Percentiles rank a stretch among this genome's conserved stretches.
phyloP scores from a whole-genome alignment of 2,329 filamentous ascomycete species.

The Diaporthe ilicicola region DNA sequence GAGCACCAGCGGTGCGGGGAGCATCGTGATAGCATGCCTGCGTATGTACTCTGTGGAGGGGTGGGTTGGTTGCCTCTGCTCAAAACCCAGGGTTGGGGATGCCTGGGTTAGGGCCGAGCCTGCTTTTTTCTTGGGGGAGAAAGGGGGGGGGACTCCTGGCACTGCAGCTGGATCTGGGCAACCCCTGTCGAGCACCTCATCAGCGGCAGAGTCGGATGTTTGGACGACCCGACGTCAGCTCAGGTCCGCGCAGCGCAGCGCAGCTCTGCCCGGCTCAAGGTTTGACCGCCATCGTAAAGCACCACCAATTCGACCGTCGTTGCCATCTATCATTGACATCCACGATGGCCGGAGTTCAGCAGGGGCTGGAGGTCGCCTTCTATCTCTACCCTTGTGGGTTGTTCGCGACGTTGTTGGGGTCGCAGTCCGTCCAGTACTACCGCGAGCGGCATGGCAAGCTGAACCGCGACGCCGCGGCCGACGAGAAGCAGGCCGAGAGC shows the following conservation, averaged over 20 bases:
- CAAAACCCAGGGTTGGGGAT: too few species aligned
- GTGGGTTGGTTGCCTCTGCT: too few species aligned
- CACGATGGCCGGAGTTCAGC: conserved; percentile 37
- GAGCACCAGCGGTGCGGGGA: not conserved
- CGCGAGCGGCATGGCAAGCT: conserved; percentile 38
- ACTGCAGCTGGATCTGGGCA: conserved; percentile 1
- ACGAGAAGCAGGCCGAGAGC: conserved; percentile 39
- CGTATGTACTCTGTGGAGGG: too few species aligned
- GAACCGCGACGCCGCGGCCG: conserved; percentile 38
- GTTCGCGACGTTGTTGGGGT: conserved; percentile 46
- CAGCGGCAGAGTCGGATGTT: conserved; percentile 5
- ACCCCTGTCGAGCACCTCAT: conserved; percentile 1
- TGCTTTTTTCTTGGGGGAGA: not conserved
- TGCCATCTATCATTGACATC: not conserved
- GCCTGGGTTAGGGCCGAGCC: too few species aligned
- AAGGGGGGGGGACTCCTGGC: not conserved
- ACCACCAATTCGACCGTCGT: not conserved
- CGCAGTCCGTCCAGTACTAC: conserved; percentile 49
- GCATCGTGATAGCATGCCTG: too few species aligned
- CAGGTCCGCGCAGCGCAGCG: not conserved
- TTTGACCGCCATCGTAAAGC: not conserved
- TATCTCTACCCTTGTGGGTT: conserved; percentile 52
- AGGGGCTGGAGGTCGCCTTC: conserved; percentile 49
- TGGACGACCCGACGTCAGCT: not conserved
- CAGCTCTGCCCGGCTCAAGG: not conserved